Conservation (phyloP, 768 basidiomycete species). For the Termitomyces sp. region DNA sequence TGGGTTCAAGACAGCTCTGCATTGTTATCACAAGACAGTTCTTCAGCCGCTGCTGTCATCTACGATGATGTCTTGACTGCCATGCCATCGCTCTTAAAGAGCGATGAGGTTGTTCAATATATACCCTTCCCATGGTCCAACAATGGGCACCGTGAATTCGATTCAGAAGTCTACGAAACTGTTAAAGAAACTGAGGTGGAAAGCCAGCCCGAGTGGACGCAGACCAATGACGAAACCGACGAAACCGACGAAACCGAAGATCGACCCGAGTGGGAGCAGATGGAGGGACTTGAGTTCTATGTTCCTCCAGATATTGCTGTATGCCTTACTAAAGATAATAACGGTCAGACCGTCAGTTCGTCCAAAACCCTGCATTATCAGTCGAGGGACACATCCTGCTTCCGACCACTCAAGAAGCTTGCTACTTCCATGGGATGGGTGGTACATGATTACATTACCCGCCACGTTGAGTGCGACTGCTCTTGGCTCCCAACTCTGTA, state of each 20-base stretch:
- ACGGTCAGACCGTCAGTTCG: not conserved
- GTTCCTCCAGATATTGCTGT: not conserved
- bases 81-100: too few relatives aligned
- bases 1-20: not conserved
- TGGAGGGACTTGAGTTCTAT: not conserved
- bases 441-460: not conserved
- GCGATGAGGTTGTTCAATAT: not conserved
- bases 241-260: not conserved
- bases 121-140: not conserved
- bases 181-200: not conserved
- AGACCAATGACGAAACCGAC: not conserved
- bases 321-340: not conserved
- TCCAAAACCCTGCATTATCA: not conserved
- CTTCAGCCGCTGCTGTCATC: not conserved
- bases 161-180: too few relatives aligned
- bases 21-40: not conserved
- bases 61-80: not conserved
- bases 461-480: not conserved
- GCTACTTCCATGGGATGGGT: not conserved
- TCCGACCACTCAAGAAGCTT: not conserved
- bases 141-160: not conserved
- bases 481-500: not conserved
- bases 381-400: not conserved
- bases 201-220: not conserved
- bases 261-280: not conserved